These are phyloP conservation scores for Kazachstania psychrophila DNA, from an alignment of 805 yeast genomes.

Conservation along the genomic window DNA sequence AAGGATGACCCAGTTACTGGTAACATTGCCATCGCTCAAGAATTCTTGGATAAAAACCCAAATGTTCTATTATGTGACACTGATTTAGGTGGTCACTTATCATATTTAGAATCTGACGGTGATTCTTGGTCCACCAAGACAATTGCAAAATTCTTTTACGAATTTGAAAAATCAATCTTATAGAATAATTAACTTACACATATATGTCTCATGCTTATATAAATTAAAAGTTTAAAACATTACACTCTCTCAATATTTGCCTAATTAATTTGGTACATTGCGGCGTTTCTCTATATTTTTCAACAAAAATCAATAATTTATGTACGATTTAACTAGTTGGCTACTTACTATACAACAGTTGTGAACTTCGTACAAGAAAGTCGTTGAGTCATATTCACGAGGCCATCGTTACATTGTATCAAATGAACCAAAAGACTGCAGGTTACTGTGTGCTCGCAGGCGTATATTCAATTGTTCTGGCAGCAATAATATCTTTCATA, in stretches of 20 bases:
- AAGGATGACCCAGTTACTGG: slow-evolving; percentile 53
- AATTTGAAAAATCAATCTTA: slow-evolving; percentile 28
- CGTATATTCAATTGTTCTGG: slow-evolving; percentile 13
- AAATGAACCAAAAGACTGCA: slow-evolving; percentile 15
- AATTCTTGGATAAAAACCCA: slow-evolving; percentile 47
- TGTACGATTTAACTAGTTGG: too few relatives aligned
- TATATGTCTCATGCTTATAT: too few relatives aligned
- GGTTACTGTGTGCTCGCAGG: slow-evolving; percentile 12
- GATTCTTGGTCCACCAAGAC: slow-evolving; percentile 41
- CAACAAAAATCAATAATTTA: too few relatives aligned
- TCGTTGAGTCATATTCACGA: too few relatives aligned
- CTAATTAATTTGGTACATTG: too few relatives aligned
- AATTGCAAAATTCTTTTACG: slow-evolving; percentile 32
- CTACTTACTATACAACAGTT: too few relatives aligned
- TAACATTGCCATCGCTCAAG: slow-evolving; percentile 40
- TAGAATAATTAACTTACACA: too few relatives aligned
- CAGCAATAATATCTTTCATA: slow-evolving; percentile 10
- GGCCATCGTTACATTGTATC: too few relatives aligned
- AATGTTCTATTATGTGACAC: slow-evolving; percentile 48
- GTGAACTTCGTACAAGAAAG: too few relatives aligned
- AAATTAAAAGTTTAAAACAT: background rate
- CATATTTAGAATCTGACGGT: slow-evolving; percentile 36
- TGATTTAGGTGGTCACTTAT: slow-evolving; percentile 69
- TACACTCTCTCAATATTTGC: background rate
- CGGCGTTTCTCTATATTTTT: too few relatives aligned